Base-by-base conservation (phyloP, 192 early-diverging fungal genomes). In the Entophlyctis helioformis region DNA sequence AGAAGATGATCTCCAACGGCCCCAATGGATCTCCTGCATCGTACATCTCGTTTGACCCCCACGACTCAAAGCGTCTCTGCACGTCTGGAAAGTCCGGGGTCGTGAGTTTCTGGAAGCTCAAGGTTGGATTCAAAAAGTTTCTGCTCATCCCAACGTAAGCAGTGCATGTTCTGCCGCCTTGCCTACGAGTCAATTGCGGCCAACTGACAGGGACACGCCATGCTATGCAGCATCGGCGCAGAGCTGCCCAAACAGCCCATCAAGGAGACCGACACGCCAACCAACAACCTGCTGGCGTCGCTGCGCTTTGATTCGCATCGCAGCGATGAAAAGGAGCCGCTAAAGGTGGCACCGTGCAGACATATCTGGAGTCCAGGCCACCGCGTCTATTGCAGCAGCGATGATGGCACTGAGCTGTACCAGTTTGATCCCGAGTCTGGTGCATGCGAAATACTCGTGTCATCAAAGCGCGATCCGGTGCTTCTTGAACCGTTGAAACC, bases 81-180 rank as follows among this genome's bases (percentile, higher is more conserved):
- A 67, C 66, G 11, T 61, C 57, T 35, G 60, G 57, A 2, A 32
- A 36, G 2, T 53, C 27, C 12, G 61, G 57, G 0, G 46, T 39
- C 10, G 60, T 76, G 13, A 53, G 42, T 38, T 76, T 76, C 40
- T 76, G 63, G 69, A 53, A 53, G 27, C 15, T 76, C 19, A 64
- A 64, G 35, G 54, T 59, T 22, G 73, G 64, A 5, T 67, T 50
- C 42, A 69, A 66, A 41, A n/a, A n/a, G n/a, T n/a, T n/a, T n/a
- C n/a, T n/a, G n/a, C n/a, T n/a, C n/a, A n/a, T n/a, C n/a, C n/a
- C n/a, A n/a, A n/a, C n/a, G n/a, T n/a, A n/a, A n/a, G n/a, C n/a
- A n/a, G n/a, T n/a, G n/a, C n/a, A n/a, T n/a, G n/a, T n/a, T n/a
- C n/a, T n/a, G n/a, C n/a, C n/a, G n/a, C n/a, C n/a, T n/a, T n/a